Evolutionary conservation across 1,139 yeast genomes (phyloP).

Genomic region (Pichia sp.): DNA sequence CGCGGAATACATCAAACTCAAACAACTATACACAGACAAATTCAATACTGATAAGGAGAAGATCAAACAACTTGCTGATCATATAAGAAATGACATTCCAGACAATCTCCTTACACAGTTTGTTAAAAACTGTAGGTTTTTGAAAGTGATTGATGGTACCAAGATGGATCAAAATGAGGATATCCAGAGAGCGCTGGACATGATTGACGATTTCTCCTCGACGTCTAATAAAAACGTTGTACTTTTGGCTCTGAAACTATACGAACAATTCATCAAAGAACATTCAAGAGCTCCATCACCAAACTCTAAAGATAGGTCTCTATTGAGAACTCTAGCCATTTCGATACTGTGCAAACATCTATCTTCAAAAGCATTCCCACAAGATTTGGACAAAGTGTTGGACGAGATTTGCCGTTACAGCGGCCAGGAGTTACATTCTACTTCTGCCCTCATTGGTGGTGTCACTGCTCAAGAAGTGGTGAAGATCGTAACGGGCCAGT

Average conservation of each 20-base stretch:
- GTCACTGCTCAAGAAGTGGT: conserved; percentile 70
- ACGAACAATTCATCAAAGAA: conserved; percentile 11
- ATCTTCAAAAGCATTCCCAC: conserved; percentile 17
- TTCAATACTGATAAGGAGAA: conserved; percentile 46
- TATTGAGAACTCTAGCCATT: conserved; percentile 18
- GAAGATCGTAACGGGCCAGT: conserved; percentile 63
- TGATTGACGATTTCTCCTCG: too few relatives aligned
- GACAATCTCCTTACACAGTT: conserved; percentile 41
- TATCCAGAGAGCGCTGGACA: too few relatives aligned
- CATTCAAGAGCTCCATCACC: conserved; percentile 13
- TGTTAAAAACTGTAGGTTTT: conserved; percentile 48
- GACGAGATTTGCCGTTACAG: conserved; percentile 33
- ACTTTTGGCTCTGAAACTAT: conserved; percentile 20
- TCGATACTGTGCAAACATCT: conserved; percentile 20
- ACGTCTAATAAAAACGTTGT: neutral
- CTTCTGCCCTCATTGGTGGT: conserved; percentile 64
- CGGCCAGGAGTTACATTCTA: conserved; percentile 38
- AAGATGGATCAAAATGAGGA: conserved; percentile 4
- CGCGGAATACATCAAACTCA: conserved; percentile 49
- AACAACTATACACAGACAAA: conserved; percentile 50
- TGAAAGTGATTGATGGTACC: conserved; percentile 30
- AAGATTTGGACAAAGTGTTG: conserved; percentile 21
- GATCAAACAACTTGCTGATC: conserved; percentile 20
- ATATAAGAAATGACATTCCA: conserved; percentile 28
- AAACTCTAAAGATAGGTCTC: conserved; percentile 13